Evolutionary conservation across 129 eudicot genomes (phyloP), one percentile per base, ranked within the genome.

Genomic region (Flaveria sonorensis): DNA sequence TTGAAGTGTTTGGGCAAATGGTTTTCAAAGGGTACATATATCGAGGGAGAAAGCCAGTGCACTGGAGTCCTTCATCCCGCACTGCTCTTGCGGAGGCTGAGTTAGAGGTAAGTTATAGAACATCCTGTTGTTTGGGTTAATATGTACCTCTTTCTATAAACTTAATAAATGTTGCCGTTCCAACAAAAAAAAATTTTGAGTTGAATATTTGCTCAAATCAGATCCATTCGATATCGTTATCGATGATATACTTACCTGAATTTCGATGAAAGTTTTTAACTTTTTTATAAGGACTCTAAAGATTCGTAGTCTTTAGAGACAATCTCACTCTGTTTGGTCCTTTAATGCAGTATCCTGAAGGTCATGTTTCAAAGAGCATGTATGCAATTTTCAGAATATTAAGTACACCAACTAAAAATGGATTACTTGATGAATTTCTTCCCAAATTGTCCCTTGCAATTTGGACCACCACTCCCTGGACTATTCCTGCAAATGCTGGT

Each of bases 401-500:
- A 42, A 77, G 36, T 79, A 77, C 87, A 71, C 85, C 96, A 73
- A 77, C 62, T 61, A 80, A 92, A 21, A 61, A 80, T 77, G 87
- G 88, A 55, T 45, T 81, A 73, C 76, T 92, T 7, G 96, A 88
- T 51, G 96, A 91, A 51, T 87, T 86, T 62, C 68, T 87, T 64
- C 96, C 93, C 63, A 83, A 86, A 82, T 80, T 94, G 89, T 80
- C 77, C 81, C 75, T 94, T 80, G 99, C 97, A 63, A 81, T 94
- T 61, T 94, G 99, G 99, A 94, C 99, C 68, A 94, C 99, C 28
- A 94, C 99, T 77, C 99, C 99, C 24, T 94, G 99, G 99, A 94
- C 97, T 60, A 94, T 94, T 79, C 99, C 99, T 45, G 96, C 99
- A 62, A 94, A 94, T 80, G 96, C 99, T 66, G 94, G 99, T 91